phyloP scores from a whole-genome alignment of 331 rosid species.

The Saraca asoca region DNA sequence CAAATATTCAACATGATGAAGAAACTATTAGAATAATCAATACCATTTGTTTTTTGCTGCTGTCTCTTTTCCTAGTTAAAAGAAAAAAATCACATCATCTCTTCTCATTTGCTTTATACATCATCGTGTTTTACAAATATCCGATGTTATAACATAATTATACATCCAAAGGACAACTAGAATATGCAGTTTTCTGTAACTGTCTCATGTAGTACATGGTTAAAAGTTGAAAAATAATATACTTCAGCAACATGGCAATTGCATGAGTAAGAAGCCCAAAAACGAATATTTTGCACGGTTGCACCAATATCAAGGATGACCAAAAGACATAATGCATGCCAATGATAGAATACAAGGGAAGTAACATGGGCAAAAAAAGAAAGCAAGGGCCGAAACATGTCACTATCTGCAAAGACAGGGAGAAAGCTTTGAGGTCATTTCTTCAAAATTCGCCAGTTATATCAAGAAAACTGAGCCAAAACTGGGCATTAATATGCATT shows the following conservation, averaged over 20 bases:
- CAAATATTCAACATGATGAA: not conserved
- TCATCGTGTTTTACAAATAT: constrained; percentile 20
- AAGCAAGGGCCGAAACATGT: not conserved
- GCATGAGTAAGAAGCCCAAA: not conserved
- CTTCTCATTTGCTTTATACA: constrained; percentile 6
- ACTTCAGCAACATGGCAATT: not conserved
- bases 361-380: not conserved
- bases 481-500: not conserved
- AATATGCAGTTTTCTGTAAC: not conserved
- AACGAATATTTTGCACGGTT: not conserved
- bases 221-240: not conserved
- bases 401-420: not conserved
- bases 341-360: constrained; percentile 5
- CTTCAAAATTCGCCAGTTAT: not conserved
- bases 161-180: not conserved
- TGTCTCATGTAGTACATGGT: not conserved
- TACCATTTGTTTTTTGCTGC: not conserved
- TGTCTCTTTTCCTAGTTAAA: not conserved
- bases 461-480: constrained; percentile 6
- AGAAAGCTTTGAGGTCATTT: not conserved
- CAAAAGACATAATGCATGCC: constrained; percentile 11
- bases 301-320: constrained; percentile 2
- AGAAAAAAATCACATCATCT: constrained; percentile 8
- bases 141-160: constrained; percentile 2
- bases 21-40: not conserved